Evolutionary conservation across 2,329 filamentous ascomycete genomes (phyloP), one percentile per base, ranked within the genome.

Genomic region (Graphilbum fragrans): DNA sequence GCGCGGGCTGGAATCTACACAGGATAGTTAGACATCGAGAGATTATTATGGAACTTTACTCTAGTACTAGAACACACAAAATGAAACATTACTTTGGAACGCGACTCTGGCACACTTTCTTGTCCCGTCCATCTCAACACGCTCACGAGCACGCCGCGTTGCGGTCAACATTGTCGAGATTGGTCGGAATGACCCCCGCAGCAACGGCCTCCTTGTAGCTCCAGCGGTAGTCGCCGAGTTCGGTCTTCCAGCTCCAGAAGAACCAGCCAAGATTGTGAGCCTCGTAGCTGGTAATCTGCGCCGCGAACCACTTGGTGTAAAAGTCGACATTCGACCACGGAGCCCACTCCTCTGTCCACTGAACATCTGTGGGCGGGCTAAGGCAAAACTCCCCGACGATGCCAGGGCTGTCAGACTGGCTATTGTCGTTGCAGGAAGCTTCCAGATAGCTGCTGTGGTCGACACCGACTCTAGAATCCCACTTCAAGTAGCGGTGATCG

Each of bases 331-430:
- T 62, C 27, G 52, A 50, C 41, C 50, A 52, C 6, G 59, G 10
- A 58, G 64, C 50, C 63, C 64, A 77, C 21, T 61, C 66, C 3
- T 52, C 44, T 2, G 52, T 64, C 51, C 55, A 58, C 52, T 76
- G 58, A 8, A 72, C 56, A 17, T 65, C 53, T 45, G 67, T 64
- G 10, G 69, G 66, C 2, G 72, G 65, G 32, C 62, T 64, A 8
- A 80, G 53, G 34, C 66, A 69, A 66, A 72, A 80, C 53, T 80
- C 76, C 25, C 74, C 74, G 2, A 80, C 64, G 21, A 77, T 61
- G 14, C 67, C 63, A 4, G 70, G 67, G 31, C 50, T 58, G 50
- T 65, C 62, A 14, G 56, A 56, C 35, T 58, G 56, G 18, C 65
- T 62, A 47, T 69, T 56, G 42, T 65, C 62, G 11, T 50, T 58